Conservation (phyloP, 257 asterid species). For the Asclepias syriaca region DNA sequence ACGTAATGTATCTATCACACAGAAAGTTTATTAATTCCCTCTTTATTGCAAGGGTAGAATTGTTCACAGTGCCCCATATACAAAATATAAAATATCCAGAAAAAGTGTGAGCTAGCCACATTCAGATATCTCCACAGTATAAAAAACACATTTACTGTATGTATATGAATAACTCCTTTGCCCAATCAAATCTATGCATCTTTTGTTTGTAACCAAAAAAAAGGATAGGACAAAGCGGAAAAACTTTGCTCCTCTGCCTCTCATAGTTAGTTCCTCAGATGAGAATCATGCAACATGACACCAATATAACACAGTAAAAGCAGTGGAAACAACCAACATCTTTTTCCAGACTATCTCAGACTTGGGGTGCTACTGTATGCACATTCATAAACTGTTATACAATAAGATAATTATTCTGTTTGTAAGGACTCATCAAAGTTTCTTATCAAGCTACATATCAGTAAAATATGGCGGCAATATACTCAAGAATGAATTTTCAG, state of each 20-base stretch:
- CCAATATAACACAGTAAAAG: not conserved
- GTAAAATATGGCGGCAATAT: not conserved
- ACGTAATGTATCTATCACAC: not conserved
- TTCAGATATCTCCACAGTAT: not conserved
- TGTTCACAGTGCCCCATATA: not conserved
- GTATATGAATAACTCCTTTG: not conserved
- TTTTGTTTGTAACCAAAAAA: not conserved
- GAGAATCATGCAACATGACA: slow-evolving; percentile 1
- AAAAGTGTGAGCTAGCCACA: not conserved
- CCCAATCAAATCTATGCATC: not conserved
- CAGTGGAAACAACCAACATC: not conserved
- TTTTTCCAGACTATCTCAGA: not conserved
- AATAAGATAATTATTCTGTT: not conserved
- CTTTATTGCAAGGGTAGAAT: not conserved
- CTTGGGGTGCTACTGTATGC: not conserved
- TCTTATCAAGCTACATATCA: not conserved
- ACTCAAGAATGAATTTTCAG: not conserved
- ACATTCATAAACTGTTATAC: not conserved
- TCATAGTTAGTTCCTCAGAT: not conserved
- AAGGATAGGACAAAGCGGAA: not conserved
- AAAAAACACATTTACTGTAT: not conserved
- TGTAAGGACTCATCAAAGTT: not conserved
- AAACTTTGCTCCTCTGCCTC: not conserved
- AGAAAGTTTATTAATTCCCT: not conserved
- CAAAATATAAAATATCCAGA: not conserved